A percentile compares a stretch with the other conserved stretches of the same genome.
Evolutionary conservation across 164 flowering plant genomes (phyloP).

Genomic region (Umbellularia californica): DNA sequence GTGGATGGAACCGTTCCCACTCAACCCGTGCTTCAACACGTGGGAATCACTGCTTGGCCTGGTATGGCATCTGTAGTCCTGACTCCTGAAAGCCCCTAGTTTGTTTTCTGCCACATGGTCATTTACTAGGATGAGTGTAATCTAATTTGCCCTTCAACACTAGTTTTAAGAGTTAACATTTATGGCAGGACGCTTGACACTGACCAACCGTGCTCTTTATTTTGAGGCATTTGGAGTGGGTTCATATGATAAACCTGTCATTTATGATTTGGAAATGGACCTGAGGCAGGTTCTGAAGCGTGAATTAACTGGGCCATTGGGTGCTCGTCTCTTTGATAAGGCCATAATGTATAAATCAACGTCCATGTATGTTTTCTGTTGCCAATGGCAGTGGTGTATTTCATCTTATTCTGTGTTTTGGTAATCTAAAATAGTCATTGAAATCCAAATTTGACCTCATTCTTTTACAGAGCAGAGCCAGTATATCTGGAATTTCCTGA

Average conservation of each 20-base stretch:
- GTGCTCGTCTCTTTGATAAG: constrained; percentile 86
- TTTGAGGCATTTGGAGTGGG: constrained; percentile 87
- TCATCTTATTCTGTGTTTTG: not conserved
- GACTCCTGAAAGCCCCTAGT: not conserved
- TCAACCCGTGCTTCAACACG: constrained; percentile 83
- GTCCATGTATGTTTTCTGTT: constrained; percentile 47
- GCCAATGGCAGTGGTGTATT: not conserved
- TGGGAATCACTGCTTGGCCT: constrained; percentile 91
- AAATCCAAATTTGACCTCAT: constrained; percentile 8
- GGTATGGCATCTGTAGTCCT: constrained; percentile 40
- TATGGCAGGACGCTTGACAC: constrained; percentile 69
- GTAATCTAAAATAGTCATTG: not conserved
- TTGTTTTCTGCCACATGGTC: not conserved
- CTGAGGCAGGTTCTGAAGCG: constrained; percentile 79
- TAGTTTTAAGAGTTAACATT: not conserved
- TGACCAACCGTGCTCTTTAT: constrained; percentile 72
- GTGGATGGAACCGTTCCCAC: constrained; percentile 80
- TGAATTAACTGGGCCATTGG: constrained; percentile 89
- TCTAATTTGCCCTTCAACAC: not conserved
- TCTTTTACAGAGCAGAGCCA: constrained; percentile 63
- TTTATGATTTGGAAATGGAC: constrained; percentile 66
- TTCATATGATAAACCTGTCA: constrained; percentile 69
- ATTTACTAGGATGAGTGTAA: not conserved
- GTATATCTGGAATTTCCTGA: constrained; percentile 80
- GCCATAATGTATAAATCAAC: constrained; percentile 84